Evolutionary conservation across 2,329 filamentous ascomycete genomes (phyloP).

Genomic region (Pseudocercospora macadamiae): DNA sequence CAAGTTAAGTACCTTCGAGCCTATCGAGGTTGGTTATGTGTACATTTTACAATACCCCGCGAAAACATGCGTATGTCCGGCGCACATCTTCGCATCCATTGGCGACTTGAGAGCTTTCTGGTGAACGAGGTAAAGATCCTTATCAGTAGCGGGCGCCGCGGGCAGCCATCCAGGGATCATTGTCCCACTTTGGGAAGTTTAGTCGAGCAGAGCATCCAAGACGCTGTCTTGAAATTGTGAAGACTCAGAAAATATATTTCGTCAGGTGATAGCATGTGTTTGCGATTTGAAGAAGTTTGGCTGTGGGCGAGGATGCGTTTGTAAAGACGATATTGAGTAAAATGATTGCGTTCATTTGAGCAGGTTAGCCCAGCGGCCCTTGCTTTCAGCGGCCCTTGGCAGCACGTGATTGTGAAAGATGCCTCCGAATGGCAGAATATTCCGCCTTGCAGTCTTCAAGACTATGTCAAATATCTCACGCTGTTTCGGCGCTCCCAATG

Average conservation of each 20-base stretch:
- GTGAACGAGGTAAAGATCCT: neutral
- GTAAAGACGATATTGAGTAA: neutral
- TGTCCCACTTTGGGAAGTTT: slow-evolving; percentile 2
- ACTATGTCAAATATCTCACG: neutral
- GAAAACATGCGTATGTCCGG: neutral
- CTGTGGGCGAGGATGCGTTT: neutral
- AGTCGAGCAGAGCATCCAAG: slow-evolving; percentile 1
- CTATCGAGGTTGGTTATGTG: neutral
- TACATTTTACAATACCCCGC: slow-evolving; percentile 7
- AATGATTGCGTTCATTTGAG: slow-evolving; percentile 6
- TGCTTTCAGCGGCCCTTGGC: neutral
- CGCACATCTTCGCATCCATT: slow-evolving; percentile 3
- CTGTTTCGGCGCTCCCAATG: neutral
- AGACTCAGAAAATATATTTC: neutral
- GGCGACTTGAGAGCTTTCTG: slow-evolving; percentile 2
- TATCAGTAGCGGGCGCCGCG: slow-evolving; percentile 3
- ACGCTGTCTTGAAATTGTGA: neutral
- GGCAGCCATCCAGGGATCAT: neutral
- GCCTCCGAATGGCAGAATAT: neutral
- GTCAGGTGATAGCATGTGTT: neutral
- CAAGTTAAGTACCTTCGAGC: slow-evolving; percentile 1
- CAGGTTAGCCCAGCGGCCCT: neutral
- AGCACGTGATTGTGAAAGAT: neutral
- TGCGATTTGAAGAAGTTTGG: neutral
- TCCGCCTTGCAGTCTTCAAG: neutral